Conservation (phyloP, 139 green algal species). For the Volvox reticuliferus region DNA sequence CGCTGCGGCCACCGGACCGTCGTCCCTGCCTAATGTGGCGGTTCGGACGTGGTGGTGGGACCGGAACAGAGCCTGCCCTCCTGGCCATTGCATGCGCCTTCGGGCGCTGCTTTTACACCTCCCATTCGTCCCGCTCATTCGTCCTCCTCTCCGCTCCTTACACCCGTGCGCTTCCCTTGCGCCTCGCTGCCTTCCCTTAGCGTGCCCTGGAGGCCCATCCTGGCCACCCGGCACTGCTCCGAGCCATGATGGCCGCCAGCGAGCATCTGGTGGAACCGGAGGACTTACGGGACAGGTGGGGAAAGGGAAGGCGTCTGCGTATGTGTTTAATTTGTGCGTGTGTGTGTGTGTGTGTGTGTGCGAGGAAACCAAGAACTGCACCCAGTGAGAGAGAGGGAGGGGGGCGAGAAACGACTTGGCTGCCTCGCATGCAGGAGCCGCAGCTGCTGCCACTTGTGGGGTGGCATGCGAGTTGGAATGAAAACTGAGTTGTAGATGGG, state of each 20-base stretch:
- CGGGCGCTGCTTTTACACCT: not conserved
- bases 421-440: no score
- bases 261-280: conserved; percentile 13
- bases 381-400: not conserved
- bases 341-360: not conserved
- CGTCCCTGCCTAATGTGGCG: no score
- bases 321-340: not conserved
- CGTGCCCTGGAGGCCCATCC: conserved; percentile 73
- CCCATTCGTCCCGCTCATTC: not conserved
- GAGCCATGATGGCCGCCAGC: conserved; percentile 59
- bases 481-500: no score
- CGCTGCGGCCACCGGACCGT: no score
- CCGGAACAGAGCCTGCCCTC: no score
- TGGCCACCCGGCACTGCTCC: conserved; percentile 65
- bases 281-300: conserved; percentile 70
- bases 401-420: not conserved
- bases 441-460: no score
- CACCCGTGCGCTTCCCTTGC: not conserved
- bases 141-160: not conserved
- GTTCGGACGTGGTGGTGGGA: no score
- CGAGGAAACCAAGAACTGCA: no score
- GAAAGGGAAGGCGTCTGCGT: not conserved
- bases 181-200: conserved; percentile 6
- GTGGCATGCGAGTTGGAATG: no score
- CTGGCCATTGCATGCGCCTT: not conserved